phyloP scores from a whole-genome alignment of 169 alveolate genomes.

The Cryptosporidium bovis region DNA sequence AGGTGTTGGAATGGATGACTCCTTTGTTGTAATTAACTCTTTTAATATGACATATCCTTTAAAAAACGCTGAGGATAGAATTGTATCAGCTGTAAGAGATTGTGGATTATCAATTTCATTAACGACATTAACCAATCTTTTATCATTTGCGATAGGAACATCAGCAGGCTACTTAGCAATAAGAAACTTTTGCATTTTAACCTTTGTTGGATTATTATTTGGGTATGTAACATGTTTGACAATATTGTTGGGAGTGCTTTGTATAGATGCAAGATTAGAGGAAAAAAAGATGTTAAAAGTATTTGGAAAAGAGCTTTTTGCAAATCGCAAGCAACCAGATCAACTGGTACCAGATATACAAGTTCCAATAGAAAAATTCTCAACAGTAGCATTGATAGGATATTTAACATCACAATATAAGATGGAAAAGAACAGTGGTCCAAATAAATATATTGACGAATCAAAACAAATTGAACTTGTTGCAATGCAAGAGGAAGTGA shows the following conservation, averaged over 20 bases:
- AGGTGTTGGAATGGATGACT: slow-evolving; percentile 87
- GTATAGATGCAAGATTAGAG: slow-evolving; percentile 83
- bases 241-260: slow-evolving; percentile 80
- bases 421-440: neutral
- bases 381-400: slow-evolving; percentile 65
- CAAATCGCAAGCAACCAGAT: slow-evolving; percentile 51
- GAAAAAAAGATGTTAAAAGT: slow-evolving; percentile 40
- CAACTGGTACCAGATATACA: slow-evolving; percentile 39
- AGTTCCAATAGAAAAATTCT: slow-evolving; percentile 37
- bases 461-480: neutral
- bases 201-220: slow-evolving; percentile 81
- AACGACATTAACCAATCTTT: slow-evolving; percentile 84
- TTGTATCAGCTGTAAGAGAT: slow-evolving; percentile 82
- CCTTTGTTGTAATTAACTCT: slow-evolving; percentile 83
- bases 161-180: slow-evolving; percentile 84
- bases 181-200: slow-evolving; percentile 82
- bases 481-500: neutral
- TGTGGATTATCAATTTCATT: slow-evolving; percentile 85
- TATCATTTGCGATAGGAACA: slow-evolving; percentile 86
- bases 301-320: slow-evolving; percentile 44
- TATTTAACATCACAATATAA: slow-evolving; percentile 39
- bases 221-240: slow-evolving; percentile 84
- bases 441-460: slow-evolving; percentile 8
- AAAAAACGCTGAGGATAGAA: slow-evolving; percentile 81
- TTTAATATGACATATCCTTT: slow-evolving; percentile 81